Evolutionary conservation across 345 rosid genomes (phyloP).

Genomic region (Raphanus raphanistrum): DNA sequence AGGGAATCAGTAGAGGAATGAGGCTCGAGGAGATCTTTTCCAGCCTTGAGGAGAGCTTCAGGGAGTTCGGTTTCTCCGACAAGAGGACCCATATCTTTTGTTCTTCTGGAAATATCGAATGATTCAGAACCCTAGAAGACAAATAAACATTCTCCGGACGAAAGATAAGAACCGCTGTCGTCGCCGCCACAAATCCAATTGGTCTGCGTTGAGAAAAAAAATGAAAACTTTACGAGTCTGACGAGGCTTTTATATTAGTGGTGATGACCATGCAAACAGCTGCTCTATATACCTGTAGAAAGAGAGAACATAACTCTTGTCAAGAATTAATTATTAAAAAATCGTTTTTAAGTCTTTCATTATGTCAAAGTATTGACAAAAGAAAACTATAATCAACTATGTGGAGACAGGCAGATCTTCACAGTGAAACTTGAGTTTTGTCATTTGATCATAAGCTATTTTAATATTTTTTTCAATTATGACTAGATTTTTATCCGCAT

Average conservation of each 20-base stretch:
- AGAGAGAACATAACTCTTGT: not conserved
- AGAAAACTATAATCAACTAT: not conserved
- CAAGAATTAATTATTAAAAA: no score
- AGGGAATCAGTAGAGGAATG: slow-evolving; percentile 51
- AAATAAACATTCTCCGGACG: slow-evolving; percentile 25
- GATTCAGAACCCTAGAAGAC: slow-evolving; percentile 44
- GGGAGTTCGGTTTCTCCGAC: slow-evolving; percentile 39
- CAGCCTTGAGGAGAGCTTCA: slow-evolving; percentile 58
- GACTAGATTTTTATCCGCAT: not conserved
- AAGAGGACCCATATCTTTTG: slow-evolving; percentile 49
- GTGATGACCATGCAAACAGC: slow-evolving; percentile 29
- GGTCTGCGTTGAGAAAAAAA: not conserved
- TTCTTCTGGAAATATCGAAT: not conserved
- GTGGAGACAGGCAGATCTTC: not conserved
- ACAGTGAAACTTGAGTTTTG: not conserved
- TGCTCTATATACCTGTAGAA: not conserved
- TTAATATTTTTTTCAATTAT: not conserved
- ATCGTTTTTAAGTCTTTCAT: not conserved
- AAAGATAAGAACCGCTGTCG: not conserved
- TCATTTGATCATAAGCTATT: not conserved
- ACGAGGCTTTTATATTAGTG: slow-evolving; percentile 23
- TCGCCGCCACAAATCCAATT: slow-evolving; percentile 19
- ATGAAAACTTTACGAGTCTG: slow-evolving; percentile 6
- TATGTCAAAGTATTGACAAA: not conserved
- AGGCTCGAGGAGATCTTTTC: slow-evolving; percentile 51